Base-by-base conservation (phyloP, 2,329 filamentous ascomycete species). In the Alternaria triticimaculans region DNA sequence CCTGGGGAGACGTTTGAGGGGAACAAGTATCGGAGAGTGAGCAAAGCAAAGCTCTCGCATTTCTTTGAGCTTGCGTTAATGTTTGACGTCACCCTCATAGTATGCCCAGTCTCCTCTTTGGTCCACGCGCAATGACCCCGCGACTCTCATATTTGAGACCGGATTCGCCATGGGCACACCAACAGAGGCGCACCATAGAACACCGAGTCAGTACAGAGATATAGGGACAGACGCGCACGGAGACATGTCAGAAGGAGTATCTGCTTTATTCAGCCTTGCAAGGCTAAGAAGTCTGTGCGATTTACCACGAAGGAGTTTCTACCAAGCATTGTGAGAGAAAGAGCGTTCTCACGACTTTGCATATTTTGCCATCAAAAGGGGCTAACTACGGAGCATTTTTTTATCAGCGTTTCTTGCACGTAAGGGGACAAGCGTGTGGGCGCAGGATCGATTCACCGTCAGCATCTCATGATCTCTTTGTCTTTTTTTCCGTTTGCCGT, bases 11-110 rank as follows among this genome's bases (percentile, higher is more conserved):
- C 70, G 76, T 23, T 23, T 71, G 45, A 69, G 76, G 45, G 76
- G 76, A 48, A 70, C 69, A 26, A 74, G 70, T 58, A 75, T 69
- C 43, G 78, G 72, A 64, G 74, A 80, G 70, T 80, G 75, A 79
- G 69, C 66, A 68, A 54, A 55, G 23, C 46, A 62, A 58, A 65
- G 44, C 57, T 37, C 43, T 55, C 20, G 59, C 10, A 49, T 33
- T 49, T 10, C 37, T 28, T 62, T 51, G 30, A 60, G 56, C 57
- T 56, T 58, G 49, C 65, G 65, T 72, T 72, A 65, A 76, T 62
- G 72, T 70, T 64, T 73, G 65, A 70, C 62, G 71, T 72, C 73
- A 71, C 71, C 71, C 30, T 44, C 43, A 33, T 45, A 62, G 58
- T 25, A 45, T 76, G 68, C 69, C 74, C 69, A 73, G 67, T 68